phyloP scores from a whole-genome alignment of 768 basidiomycete species.

The Mycena chlorophos region DNA sequence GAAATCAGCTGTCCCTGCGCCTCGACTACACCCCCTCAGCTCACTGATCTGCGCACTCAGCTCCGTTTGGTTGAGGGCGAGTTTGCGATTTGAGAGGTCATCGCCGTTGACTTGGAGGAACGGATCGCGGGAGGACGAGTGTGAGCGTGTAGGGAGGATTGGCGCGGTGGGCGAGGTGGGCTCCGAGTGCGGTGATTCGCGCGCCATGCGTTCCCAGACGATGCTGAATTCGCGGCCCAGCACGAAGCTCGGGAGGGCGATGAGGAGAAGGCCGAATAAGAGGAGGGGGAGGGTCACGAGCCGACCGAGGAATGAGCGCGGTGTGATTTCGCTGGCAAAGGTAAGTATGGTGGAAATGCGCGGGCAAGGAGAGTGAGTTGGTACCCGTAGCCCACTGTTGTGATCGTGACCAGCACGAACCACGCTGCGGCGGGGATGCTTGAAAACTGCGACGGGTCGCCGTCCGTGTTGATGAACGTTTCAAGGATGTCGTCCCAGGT shows the following conservation, averaged over 20 bases:
- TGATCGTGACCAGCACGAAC: constrained; percentile 85
- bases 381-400: constrained; percentile 77
- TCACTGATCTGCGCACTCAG: constrained; percentile 65
- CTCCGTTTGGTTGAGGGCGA: constrained; percentile 67
- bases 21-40: constrained; percentile 55
- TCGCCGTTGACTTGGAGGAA: constrained; percentile 22
- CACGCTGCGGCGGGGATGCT: constrained; percentile 77
- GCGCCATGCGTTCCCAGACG: constrained; percentile 84
- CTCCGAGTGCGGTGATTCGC: constrained; percentile 23
- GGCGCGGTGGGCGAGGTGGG: constrained; percentile 18
- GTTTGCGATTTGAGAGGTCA: constrained; percentile 59
- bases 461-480: constrained; percentile 82
- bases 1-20: constrained; percentile 55
- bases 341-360: background rate
- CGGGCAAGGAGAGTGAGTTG: background rate
- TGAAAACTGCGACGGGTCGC: constrained; percentile 79
- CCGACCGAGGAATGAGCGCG: constrained; percentile 83
- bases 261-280: constrained; percentile 82
- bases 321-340: constrained; percentile 69
- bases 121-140: constrained; percentile 16
- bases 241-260: constrained; percentile 90
- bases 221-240: constrained; percentile 88
- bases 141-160: constrained; percentile 17
- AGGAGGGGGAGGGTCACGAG: constrained; percentile 84
- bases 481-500: constrained; percentile 83